Base-by-base conservation (phyloP, 495 filamentous ascomycete genomes). In the Saxophila tyrrhenica region DNA sequence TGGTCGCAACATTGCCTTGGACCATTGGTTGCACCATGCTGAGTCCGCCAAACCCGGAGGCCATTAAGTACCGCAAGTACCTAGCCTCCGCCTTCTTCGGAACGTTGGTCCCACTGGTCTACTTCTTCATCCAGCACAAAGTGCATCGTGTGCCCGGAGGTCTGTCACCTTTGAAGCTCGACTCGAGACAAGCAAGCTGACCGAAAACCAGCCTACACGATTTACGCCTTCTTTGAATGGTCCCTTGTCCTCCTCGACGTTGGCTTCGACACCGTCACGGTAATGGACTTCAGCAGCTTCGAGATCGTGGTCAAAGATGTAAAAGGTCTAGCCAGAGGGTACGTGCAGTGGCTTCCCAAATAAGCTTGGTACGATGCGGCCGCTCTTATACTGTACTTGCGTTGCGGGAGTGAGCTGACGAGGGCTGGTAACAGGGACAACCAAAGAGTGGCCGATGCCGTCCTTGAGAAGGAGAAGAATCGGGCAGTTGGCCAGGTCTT, bases 71-170 rank as follows among this genome's bases (percentile, higher is more conserved):
- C 65, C 77, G 94, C 50, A 97, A 92, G 71, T 82, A 84, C 48
- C 69, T 97, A 46, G 89, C 87, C 1, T 73, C 79, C 11, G 75
- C 81, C 22, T 99, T 99, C 72, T 97, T 97, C 65, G 86, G 85
- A 48, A 94, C 87, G 1, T 70, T 97, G 39, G 81, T 95, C 23
- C 89, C 90, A 45, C 73, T 97, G 72, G 78, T 96, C 32, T 97
- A 97, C 71, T 99, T 85, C 64, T 99, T 96, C 66, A 94, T 99
- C 61, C 94, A 99, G 64, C 92, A 99, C 73, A 99, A 98, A 70
- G 85, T 99, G 44, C 89, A 97, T 67, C 88, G 84, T 58, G 81
- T 97, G 55, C 71, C 94, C 41, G 92, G 92, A 82, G 92, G 92
- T 97, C 75, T 72, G 81, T 7, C 29, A 35, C 13, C 7, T 5